Percentiles rank a stretch among this genome's conserved stretches.
These are phyloP conservation scores for Plectosphaerella plurivora DNA, from an alignment of 2,329 filamentous ascomycete genomes.

Conservation along the genomic window DNA sequence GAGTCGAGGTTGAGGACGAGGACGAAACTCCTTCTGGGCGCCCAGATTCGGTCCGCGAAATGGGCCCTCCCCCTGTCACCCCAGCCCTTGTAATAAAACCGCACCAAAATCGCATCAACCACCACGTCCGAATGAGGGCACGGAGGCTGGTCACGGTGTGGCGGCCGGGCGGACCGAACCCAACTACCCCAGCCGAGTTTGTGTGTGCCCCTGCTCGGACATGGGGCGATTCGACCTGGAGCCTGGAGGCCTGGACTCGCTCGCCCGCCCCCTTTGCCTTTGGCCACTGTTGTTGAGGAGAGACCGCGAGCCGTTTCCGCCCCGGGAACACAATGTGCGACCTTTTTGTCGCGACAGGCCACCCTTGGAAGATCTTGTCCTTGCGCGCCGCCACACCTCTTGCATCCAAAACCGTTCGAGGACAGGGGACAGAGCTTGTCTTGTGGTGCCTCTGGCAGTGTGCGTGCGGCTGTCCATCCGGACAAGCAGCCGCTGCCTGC, in stretches of 20 bases:
- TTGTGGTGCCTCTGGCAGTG: background rate
- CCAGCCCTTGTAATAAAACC: too few relatives aligned
- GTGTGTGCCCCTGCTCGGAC: background rate
- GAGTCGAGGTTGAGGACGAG: too few relatives aligned
- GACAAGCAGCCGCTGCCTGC: conserved; percentile 10
- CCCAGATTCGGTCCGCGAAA: too few relatives aligned
- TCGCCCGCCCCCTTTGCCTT: background rate
- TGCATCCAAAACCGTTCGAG: background rate
- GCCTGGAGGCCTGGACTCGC: background rate
- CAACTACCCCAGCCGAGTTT: background rate
- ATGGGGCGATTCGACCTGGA: background rate
- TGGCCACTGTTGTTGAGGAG: background rate
- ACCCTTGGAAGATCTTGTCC: background rate
- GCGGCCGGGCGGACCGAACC: background rate
- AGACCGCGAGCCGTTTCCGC: background rate
- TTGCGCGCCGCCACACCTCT: background rate
- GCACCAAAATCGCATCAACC: background rate
- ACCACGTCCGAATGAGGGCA: background rate
- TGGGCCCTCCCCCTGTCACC: too few relatives aligned
- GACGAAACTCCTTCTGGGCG: too few relatives aligned
- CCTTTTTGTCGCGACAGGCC: background rate
- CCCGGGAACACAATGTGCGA: too few relatives aligned
- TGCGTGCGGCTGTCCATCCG: background rate
- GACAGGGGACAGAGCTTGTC: conserved; percentile 10
- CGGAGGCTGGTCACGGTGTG: background rate